phyloP scores from a whole-genome alignment of 495 filamentous ascomycete genomes.

The Neurospora sublineolata region DNA sequence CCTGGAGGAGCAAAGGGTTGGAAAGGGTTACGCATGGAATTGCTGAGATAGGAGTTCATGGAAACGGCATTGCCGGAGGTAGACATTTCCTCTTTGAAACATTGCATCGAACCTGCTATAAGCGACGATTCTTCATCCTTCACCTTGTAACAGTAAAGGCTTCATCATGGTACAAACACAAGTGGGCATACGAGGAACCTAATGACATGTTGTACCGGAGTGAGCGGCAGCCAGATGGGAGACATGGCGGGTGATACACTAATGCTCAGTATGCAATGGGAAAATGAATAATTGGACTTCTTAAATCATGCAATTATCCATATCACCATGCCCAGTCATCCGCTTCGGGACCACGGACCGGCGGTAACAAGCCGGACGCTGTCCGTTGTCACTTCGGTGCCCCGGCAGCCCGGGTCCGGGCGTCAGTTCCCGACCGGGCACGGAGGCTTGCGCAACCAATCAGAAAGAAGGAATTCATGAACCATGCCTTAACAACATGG shows the following conservation, averaged over 20 bases:
- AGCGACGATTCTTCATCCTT: background rate
- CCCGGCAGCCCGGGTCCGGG: background rate
- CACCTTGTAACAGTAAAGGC: background rate
- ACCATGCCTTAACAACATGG: background rate
- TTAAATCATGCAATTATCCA: background rate
- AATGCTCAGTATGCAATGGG: background rate
- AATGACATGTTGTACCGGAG: background rate
- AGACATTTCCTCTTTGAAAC: background rate
- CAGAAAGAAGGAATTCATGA: background rate
- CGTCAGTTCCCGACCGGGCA: background rate
- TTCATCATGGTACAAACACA: background rate
- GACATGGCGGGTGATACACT: background rate
- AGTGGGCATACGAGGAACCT: background rate
- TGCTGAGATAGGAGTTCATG: background rate
- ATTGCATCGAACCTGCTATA: background rate
- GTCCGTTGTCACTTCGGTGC: background rate
- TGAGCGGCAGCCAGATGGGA: background rate
- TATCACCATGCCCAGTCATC: background rate
- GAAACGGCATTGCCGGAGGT: background rate
- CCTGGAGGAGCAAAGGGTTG: background rate
- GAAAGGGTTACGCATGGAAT: background rate
- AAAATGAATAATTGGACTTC: background rate
- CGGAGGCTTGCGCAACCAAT: background rate
- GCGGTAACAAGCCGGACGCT: background rate
- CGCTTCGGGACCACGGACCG: background rate